Evolutionary conservation across 2,329 filamentous ascomycete species (phyloP).

Genomic region (Aspergillus ibericus): DNA sequence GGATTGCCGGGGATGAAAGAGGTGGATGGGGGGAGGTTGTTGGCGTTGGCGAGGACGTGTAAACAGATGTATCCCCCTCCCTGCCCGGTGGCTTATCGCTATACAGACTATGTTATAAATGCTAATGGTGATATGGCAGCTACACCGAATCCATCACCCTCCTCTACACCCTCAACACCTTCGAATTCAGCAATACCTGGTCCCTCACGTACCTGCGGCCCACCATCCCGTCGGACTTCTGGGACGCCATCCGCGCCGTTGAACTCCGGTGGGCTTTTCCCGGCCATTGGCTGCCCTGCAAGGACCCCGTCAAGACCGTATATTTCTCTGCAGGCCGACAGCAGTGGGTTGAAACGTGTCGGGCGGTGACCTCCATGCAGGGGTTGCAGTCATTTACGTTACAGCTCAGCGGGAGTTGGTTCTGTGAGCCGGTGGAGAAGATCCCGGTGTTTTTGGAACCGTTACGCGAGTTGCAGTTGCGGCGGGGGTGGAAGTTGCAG

Average conservation of each 20-base stretch:
- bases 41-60: constrained; percentile 34
- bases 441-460: constrained; percentile 38
- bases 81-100: neutral
- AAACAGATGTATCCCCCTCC: constrained; percentile 34
- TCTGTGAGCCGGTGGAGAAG: constrained; percentile 38
- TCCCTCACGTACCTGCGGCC: constrained; percentile 39
- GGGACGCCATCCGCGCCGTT: constrained; percentile 33
- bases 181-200: constrained; percentile 45
- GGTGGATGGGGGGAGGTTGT: constrained; percentile 15
- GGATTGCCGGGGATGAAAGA: constrained; percentile 26
- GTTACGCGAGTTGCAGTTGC: constrained; percentile 27
- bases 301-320: constrained; percentile 40
- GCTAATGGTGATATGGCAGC: constrained; percentile 24
- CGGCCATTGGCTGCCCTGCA: constrained; percentile 42
- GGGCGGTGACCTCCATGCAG: constrained; percentile 25
- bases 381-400: constrained; percentile 33
- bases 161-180: constrained; percentile 37
- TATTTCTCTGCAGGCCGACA: constrained; percentile 39
- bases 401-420: constrained; percentile 36
- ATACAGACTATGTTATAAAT: neutral
- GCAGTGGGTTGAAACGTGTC: constrained; percentile 41
- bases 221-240: constrained; percentile 31
- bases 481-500: constrained; percentile 30
- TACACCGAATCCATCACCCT: constrained; percentile 37
- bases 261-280: constrained; percentile 43